phyloP scores from a whole-genome alignment of 345 rosid species.

The Arabidopsis thaliana region DNA sequence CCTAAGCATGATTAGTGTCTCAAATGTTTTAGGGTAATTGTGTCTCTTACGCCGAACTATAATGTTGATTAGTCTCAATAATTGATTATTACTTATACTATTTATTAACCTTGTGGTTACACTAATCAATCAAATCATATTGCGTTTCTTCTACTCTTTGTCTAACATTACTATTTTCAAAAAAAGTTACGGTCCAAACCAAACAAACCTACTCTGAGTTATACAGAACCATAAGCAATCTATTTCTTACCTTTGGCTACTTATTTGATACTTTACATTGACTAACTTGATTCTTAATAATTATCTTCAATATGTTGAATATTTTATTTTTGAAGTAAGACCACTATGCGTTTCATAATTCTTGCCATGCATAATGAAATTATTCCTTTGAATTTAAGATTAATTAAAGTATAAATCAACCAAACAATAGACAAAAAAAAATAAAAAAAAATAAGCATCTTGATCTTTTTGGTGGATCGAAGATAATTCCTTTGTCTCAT shows the following conservation, averaged over 20 bases:
- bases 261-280: conserved; percentile 32
- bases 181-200: conserved; percentile 37
- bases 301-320: conserved; percentile 16
- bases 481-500: conserved; percentile 47
- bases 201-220: conserved; percentile 38
- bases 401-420: not conserved
- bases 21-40: not conserved
- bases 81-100: not conserved
- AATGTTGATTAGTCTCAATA: conserved; percentile 4
- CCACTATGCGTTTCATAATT: conserved; percentile 14
- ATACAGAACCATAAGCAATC: conserved; percentile 40
- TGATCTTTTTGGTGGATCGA: conserved; percentile 43
- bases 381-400: conserved; percentile 26
- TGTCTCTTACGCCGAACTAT: not conserved
- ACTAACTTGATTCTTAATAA: conserved; percentile 24
- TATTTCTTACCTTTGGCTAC: conserved; percentile 23
- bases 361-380: conserved; percentile 31
- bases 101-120: conserved; percentile 22
- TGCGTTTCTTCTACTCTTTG: conserved; percentile 40
- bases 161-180: not conserved
- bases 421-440: conserved; percentile 20
- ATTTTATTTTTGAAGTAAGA: conserved; percentile 16
- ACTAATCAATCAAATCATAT: conserved; percentile 24
- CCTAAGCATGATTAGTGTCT: not conserved
- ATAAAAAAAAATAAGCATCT: conserved; percentile 17